A percentile compares a stretch with the other conserved stretches of the same genome.
Conservation (phyloP, 495 filamentous ascomycete species). For the Cercophora scortea region DNA sequence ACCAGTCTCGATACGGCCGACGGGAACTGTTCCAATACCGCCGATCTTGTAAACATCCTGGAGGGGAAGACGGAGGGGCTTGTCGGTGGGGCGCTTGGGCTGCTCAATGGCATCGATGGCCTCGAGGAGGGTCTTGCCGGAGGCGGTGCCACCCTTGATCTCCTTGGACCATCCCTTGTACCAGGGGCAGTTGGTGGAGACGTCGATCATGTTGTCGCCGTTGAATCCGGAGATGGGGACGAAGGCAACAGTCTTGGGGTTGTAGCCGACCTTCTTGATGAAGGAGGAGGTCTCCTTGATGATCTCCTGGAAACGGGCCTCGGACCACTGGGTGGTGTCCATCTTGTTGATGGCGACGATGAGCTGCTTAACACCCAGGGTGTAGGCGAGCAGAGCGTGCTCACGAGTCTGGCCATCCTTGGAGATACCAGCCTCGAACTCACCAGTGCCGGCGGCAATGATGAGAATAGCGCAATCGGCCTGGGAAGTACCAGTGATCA, state of each 20-base stretch:
- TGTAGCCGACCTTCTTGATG: constrained; percentile 99
- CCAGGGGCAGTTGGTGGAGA: constrained; percentile 93
- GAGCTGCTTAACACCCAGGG: constrained; percentile 99
- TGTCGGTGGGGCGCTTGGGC: constrained; percentile 87
- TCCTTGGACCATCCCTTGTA: constrained; percentile 99
- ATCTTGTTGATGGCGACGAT: constrained; percentile 99
- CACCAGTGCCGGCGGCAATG: constrained; percentile 99
- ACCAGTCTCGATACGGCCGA: constrained; percentile 99
- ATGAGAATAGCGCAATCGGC: constrained; percentile 99
- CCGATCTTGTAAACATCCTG: constrained; percentile 99
- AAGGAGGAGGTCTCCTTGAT: constrained; percentile 99
- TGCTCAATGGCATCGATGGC: constrained; percentile 96
- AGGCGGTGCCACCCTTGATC: constrained; percentile 81
- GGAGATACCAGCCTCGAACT: constrained; percentile 99
- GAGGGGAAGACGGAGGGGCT: constrained; percentile 98
- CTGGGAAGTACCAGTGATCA: constrained; percentile 99
- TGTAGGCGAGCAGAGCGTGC: constrained; percentile 99
- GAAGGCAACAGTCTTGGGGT: constrained; percentile 96
- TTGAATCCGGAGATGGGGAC: constrained; percentile 99
- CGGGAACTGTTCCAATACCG: constrained; percentile 98
- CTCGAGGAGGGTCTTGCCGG: constrained; percentile 97
- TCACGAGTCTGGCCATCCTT: constrained; percentile 99
- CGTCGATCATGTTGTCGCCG: constrained; percentile 99
- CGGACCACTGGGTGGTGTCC: constrained; percentile 98
- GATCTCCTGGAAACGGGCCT: constrained; percentile 95